Evolutionary conservation across 257 asterid genomes (phyloP), one percentile per base, ranked within the genome.

Genomic region (Thymus quinquecostatus): DNA sequence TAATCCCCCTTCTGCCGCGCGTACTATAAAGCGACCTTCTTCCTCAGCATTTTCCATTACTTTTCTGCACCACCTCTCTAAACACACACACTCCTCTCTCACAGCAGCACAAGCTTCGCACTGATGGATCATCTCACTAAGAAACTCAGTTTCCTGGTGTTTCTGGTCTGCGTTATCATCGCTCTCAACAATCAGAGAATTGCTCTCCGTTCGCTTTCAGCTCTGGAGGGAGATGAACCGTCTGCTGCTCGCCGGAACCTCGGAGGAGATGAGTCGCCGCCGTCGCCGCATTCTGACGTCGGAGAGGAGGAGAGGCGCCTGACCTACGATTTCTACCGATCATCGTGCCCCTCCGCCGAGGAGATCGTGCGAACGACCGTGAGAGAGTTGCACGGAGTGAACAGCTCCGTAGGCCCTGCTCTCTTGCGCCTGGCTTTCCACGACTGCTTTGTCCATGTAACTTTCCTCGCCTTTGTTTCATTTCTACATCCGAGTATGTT

Each of bases 401-500:
- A 75, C 41, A 82, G 68, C 2, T 64, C 62, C n/a, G 66, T 84
- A 45, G 88, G 87, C 7, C 96, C 97, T 66, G 87, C 86, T 27
- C 60, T 91, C 38, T 36, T 86, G 75, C 69, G 92, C 65, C 89
- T 89, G 2, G 78, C 76, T 60, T 91, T 91, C 70, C 96, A 91
- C 14, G 95, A 89, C 70, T 87, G 92, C 77, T 87, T 84, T 64
- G 82, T 88, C 29, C 71, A 38, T 38, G 6, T 38, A 38, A 2
- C 3, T 38, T 38, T 38, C 43, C 43, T 38, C 6, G 3, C 6
- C 43, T 38, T 6, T 38, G 67, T 69, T 58, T 30, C 68, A 14
- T 30, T 33, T 69, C 6, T 41, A 28, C 47, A n/a, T n/a, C n/a
- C n/a, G n/a, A n/a, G n/a, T n/a, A n/a, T n/a, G n/a, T n/a, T n/a